These are phyloP conservation scores for Streptanthus diversifolius DNA, from an alignment of 345 rosid genomes.

Conservation along the genomic window DNA sequence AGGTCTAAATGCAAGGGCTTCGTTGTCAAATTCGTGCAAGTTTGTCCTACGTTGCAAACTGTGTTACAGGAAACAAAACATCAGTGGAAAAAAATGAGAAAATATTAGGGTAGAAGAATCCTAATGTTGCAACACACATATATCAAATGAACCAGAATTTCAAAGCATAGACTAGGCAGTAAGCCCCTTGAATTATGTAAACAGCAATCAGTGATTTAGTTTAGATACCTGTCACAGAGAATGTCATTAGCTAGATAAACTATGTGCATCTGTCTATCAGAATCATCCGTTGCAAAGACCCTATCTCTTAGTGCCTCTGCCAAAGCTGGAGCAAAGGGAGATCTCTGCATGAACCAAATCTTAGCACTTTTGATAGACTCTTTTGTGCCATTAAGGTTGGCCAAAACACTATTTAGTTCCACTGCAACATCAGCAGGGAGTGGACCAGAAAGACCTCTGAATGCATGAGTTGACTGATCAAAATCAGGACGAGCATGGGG, in stretches of 20 bases:
- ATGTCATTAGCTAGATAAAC: conserved; percentile 95
- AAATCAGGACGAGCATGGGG: conserved; percentile 65
- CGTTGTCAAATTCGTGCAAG: conserved; percentile 76
- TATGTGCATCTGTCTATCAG: conserved; percentile 88
- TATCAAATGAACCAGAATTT: background rate
- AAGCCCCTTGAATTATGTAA: background rate
- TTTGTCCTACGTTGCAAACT: conserved; percentile 90
- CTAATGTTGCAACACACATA: conserved; percentile 5
- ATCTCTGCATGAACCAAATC: conserved; percentile 98
- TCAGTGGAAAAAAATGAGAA: background rate
- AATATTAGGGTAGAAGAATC: background rate
- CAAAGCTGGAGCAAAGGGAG: conserved; percentile 90
- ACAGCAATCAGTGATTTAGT: background rate
- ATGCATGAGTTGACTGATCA: conserved; percentile 61
- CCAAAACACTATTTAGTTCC: conserved; percentile 70
- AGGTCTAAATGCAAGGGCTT: conserved; percentile 90
- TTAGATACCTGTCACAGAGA: conserved; percentile 83
- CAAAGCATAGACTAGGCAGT: background rate
- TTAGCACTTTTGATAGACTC: conserved; percentile 97
- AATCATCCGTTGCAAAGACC: conserved; percentile 76
- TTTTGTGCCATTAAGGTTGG: conserved; percentile 88
- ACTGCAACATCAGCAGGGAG: conserved; percentile 84
- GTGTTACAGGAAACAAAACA: conserved; percentile 26
- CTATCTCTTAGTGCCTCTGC: conserved; percentile 91
- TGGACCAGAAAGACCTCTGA: conserved; percentile 76